Percentiles rank a stretch among this genome's conserved stretches.
phyloP scores from a whole-genome alignment of 768 basidiomycete genomes.

The Trametes maxima region DNA sequence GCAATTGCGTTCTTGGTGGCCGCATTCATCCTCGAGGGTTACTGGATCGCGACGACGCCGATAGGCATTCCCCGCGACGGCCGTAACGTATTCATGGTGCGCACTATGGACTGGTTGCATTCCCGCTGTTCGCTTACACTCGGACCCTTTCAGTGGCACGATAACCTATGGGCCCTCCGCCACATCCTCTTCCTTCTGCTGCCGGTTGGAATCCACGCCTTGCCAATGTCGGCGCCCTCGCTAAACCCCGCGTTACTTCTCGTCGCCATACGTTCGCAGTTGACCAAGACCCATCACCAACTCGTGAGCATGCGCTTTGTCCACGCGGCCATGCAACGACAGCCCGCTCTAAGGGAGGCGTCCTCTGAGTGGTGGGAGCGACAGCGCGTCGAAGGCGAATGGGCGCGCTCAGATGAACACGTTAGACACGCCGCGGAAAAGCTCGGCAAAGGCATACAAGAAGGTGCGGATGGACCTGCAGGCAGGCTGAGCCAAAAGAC shows the following conservation, averaged over 20 bases:
- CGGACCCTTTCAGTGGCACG: conserved; percentile 61
- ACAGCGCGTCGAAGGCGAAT: conserved; percentile 54
- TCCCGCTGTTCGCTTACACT: not conserved
- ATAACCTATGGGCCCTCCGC: conserved; percentile 56
- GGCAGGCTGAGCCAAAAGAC: conserved; percentile 29
- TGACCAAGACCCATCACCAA: conserved; percentile 45
- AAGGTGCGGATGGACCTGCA: conserved; percentile 14
- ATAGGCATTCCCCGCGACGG: conserved; percentile 49
- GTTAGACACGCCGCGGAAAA: conserved; percentile 36
- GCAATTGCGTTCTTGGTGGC: conserved; percentile 52
- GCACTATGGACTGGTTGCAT: not conserved
- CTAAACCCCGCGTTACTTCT: conserved; percentile 19
- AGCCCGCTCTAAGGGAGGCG: conserved; percentile 49
- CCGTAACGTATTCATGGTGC: conserved; percentile 42
- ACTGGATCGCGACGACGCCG: conserved; percentile 50
- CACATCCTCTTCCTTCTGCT: conserved; percentile 59
- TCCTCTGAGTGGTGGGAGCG: conserved; percentile 58
- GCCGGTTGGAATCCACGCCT: conserved; percentile 49
- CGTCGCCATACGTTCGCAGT: conserved; percentile 30
- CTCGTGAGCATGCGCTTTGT: conserved; percentile 59
- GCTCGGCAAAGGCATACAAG: conserved; percentile 26
- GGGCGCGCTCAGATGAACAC: conserved; percentile 48
- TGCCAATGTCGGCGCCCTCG: conserved; percentile 39
- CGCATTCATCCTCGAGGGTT: conserved; percentile 55
- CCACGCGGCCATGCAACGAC: conserved; percentile 58